phyloP scores from a whole-genome alignment of 192 early-diverging fungal genomes.

The Entomortierella chlamydospora region DNA sequence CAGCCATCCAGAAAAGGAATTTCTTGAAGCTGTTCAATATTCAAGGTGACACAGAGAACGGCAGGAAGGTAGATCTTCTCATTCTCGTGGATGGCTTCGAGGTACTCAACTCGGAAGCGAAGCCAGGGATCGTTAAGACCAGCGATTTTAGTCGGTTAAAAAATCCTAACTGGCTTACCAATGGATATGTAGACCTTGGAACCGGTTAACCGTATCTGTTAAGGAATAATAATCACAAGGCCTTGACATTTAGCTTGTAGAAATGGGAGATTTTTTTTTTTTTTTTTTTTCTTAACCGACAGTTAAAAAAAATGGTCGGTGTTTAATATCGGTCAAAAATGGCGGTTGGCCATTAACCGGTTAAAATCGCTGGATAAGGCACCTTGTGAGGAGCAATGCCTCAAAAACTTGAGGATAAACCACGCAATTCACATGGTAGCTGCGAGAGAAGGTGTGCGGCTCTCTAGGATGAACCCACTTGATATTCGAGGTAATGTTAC shows the following conservation, averaged over 20 bases:
- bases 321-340: too few relatives aligned
- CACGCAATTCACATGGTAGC: slow-evolving; percentile 5
- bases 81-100: slow-evolving; percentile 1
- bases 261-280: too few relatives aligned
- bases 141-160: too few relatives aligned
- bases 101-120: slow-evolving; percentile 16
- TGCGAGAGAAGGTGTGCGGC: background rate
- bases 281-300: too few relatives aligned
- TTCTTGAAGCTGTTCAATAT: background rate
- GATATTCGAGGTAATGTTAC: slow-evolving; percentile 16
- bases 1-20: background rate
- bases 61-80: slow-evolving; percentile 6
- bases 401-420: slow-evolving; percentile 16
- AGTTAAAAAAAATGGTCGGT: too few relatives aligned
- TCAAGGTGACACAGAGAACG: background rate
- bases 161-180: too few relatives aligned
- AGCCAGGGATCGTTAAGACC: background rate
- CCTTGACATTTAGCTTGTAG: too few relatives aligned
- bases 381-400: slow-evolving; percentile 16
- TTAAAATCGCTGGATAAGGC: too few relatives aligned
- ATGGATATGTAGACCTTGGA: too few relatives aligned
- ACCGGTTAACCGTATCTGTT: too few relatives aligned
- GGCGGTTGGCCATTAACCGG: too few relatives aligned
- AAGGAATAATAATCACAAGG: too few relatives aligned
- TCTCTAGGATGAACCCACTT: slow-evolving; percentile 3